A percentile compares a stretch with the other conserved stretches of the same genome.
These are phyloP conservation scores for Solanum clarkiae DNA, from an alignment of 257 asterid genomes.

Conservation along the genomic window DNA sequence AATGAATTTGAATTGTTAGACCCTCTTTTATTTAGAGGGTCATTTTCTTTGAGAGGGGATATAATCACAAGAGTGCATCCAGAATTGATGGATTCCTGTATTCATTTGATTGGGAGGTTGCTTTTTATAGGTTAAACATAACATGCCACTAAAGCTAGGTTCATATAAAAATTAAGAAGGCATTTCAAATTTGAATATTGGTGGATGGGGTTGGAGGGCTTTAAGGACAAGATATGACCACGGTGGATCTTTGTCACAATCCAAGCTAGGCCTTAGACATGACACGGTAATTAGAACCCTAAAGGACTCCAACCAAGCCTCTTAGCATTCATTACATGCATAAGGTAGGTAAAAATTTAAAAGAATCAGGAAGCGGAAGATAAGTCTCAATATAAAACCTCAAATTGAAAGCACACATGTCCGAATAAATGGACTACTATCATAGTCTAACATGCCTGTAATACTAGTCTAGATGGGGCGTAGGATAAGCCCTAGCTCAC, in stretches of 20 bases:
- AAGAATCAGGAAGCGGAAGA: too few species aligned
- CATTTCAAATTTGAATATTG: neutral
- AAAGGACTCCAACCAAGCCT: too few species aligned
- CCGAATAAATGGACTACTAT: too few species aligned
- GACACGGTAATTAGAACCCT: too few species aligned
- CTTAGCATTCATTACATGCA: too few species aligned
- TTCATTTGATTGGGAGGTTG: neutral
- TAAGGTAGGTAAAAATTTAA: too few species aligned
- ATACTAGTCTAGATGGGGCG: too few species aligned
- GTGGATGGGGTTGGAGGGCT: neutral
- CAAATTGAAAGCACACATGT: too few species aligned
- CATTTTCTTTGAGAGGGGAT: neutral
- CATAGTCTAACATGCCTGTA: too few species aligned
- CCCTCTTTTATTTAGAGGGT: neutral
- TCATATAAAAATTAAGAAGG: neutral
- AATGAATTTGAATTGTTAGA: neutral
- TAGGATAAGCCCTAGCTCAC: too few species aligned
- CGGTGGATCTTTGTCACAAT: neutral
- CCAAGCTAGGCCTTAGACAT: too few species aligned
- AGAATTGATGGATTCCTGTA: neutral
- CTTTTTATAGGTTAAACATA: neutral
- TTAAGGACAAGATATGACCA: neutral
- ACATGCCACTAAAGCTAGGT: neutral
- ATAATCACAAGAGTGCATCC: neutral
- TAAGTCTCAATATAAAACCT: too few species aligned